Percentiles rank a stretch among this genome's conserved stretches.
Evolutionary conservation across 129 eudicot genomes (phyloP).

Genomic region (Helianthus tuberosus): DNA sequence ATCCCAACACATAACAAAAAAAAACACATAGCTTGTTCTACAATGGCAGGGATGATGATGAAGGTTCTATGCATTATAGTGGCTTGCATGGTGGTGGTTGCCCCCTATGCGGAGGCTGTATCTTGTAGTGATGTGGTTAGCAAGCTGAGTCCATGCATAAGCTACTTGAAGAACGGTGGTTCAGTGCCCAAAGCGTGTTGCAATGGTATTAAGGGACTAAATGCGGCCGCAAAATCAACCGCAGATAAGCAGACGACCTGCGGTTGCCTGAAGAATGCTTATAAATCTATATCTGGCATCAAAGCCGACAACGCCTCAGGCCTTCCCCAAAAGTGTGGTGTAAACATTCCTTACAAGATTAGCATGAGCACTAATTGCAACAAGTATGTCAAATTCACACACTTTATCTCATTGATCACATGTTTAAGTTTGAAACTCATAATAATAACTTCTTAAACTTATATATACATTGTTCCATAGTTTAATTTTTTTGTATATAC

Average conservation of each 20-base stretch:
- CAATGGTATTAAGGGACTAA: slow-evolving; percentile 29
- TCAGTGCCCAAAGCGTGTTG: slow-evolving; percentile 24
- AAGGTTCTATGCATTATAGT: slow-evolving; percentile 18
- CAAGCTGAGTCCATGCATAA: slow-evolving; percentile 32
- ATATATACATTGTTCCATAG: too few species aligned
- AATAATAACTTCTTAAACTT: too few species aligned
- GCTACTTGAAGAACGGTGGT: slow-evolving; percentile 25
- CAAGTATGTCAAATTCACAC: slow-evolving; percentile 24
- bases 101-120: slow-evolving; percentile 34
- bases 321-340: slow-evolving; percentile 49
- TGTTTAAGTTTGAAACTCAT: not conserved
- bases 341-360: slow-evolving; percentile 38
- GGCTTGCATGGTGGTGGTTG: slow-evolving; percentile 19
- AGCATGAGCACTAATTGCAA: slow-evolving; percentile 45
- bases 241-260: slow-evolving; percentile 38
- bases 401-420: not conserved
- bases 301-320: slow-evolving; percentile 20
- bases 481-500: too few species aligned
- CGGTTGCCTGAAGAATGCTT: slow-evolving; percentile 31
- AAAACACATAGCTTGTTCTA: not conserved
- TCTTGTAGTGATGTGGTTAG: slow-evolving; percentile 30
- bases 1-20: not conserved
- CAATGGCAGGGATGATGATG: slow-evolving; percentile 14
- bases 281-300: not conserved
- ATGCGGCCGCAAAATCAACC: slow-evolving; percentile 16